These are phyloP conservation scores for Tylopilus rubrobrunneus DNA, from an alignment of 768 basidiomycete genomes.

Conservation along the genomic window DNA sequence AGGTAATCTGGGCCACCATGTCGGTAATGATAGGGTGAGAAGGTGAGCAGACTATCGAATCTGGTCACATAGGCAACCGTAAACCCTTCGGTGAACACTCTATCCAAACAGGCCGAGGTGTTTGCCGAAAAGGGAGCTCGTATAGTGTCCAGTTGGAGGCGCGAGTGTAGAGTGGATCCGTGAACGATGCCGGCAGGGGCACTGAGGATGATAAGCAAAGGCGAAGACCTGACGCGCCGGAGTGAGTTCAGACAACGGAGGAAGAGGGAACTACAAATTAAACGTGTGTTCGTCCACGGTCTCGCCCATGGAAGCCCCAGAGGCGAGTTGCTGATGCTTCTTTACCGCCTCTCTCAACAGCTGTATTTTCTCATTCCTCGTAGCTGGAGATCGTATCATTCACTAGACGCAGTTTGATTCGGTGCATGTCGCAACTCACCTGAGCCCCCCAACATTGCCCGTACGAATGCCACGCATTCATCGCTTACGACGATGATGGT, in stretches of 20 bases:
- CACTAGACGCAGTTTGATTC: background rate
- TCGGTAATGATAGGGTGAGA: slow-evolving; percentile 1
- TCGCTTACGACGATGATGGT: slow-evolving; percentile 70
- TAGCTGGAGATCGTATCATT: slow-evolving; percentile 9
- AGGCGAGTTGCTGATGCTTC: slow-evolving; percentile 62
- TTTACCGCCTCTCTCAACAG: slow-evolving; percentile 59
- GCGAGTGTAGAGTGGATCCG: slow-evolving; percentile 68
- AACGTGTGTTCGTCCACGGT: slow-evolving; percentile 88
- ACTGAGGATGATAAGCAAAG: slow-evolving; percentile 63
- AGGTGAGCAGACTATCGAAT: slow-evolving; percentile 49
- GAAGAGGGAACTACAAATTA: slow-evolving; percentile 42
- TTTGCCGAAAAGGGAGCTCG: slow-evolving; percentile 83
- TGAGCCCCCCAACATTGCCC: slow-evolving; percentile 59
- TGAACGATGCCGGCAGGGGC: slow-evolving; percentile 62
- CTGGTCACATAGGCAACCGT: slow-evolving; percentile 91
- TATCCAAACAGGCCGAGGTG: slow-evolving; percentile 86
- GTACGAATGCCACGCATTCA: slow-evolving; percentile 76
- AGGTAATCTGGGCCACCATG: slow-evolving; percentile 53
- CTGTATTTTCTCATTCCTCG: slow-evolving; percentile 40
- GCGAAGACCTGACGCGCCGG: slow-evolving; percentile 53
- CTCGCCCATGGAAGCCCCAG: slow-evolving; percentile 56
- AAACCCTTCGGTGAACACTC: slow-evolving; percentile 91
- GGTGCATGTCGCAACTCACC: slow-evolving; percentile 20
- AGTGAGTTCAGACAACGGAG: background rate
- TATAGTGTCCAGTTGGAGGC: slow-evolving; percentile 86